Base-by-base conservation (phyloP, 306 rosid genomes). In the Inga oerstediana region DNA sequence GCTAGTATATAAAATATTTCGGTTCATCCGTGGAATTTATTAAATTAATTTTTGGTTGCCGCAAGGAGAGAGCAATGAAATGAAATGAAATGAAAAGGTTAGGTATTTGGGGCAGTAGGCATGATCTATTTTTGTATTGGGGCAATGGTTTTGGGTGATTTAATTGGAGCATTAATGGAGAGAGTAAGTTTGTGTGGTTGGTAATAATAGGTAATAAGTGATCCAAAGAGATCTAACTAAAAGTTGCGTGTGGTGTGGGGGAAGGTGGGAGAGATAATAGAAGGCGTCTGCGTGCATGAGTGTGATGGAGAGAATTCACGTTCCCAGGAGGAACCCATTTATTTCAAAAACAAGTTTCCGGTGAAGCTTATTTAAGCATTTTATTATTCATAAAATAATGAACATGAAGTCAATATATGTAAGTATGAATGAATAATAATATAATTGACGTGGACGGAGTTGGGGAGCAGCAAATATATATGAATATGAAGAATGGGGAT, bases 281-380 rank as follows among this genome's bases (percentile, higher is more conserved):
- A 64, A 56, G n/a, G 59, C 9, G 59, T 17, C n/a, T 59, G 34
- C 2, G 34, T 59, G 30, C 27, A 17, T 54, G 24, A 49, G 7
- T 7, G 61, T 10, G 7, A 64, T 32, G 75, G 83, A 82, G 76
- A 82, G 10, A 49, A 10, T 59, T 88, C 87, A 85, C 74, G 81
- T 62, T 62, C 54, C 58, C 41, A 51, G 61, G 81, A 65, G 75
- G 48, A 72, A 58, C 78, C 54, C 20, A 15, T 80, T 34, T 56
- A 56, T 56, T 56, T 20, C 22, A 14, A 49, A 49, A 16, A 49
- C 49, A 17, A 52, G 59, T 10, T 52, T 52, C 58, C 4, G 4
- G 2, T 13, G 17, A 12, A 12, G 20, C 7, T 45, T 45, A 45
- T 39, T 39, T 1, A 45, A 45, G 13, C 14, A 45, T 8, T 45